These are phyloP conservation scores for Heliamphora pulchella DNA, from an alignment of 179 eudicot species.

Conservation along the genomic window DNA sequence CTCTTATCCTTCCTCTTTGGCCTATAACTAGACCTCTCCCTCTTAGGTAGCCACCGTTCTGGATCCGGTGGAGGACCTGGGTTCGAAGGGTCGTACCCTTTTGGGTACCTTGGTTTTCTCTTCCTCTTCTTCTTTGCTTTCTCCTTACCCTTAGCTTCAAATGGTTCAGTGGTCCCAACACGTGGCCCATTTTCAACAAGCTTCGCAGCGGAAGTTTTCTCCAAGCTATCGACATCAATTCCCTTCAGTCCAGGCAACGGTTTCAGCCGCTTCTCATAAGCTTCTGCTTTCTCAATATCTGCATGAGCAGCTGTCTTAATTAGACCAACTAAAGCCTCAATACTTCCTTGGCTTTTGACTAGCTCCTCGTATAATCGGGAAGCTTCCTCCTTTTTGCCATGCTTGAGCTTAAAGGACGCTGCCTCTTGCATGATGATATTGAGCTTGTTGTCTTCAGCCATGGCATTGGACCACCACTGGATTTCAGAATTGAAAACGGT, in stretches of 20 bases:
- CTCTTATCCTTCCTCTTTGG: constrained; percentile 39
- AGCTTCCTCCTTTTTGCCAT: constrained; percentile 68
- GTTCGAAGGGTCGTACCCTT: constrained; percentile 80
- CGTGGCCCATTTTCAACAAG: constrained; percentile 36
- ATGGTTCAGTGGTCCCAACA: constrained; percentile 28
- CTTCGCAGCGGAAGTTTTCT: constrained; percentile 83
- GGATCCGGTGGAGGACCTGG: constrained; percentile 32
- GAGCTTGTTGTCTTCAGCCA: constrained; percentile 73
- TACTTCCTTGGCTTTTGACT: constrained; percentile 53
- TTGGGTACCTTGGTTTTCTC: constrained; percentile 90
- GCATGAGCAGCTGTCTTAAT: constrained; percentile 68
- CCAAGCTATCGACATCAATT: constrained; percentile 61
- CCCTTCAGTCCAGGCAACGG: constrained; percentile 61
- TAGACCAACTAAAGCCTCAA: constrained; percentile 74
- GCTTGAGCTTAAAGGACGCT: constrained; percentile 73
- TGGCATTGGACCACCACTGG: constrained; percentile 70
- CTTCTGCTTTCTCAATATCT: constrained; percentile 78
- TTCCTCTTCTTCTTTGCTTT: constrained; percentile 80
- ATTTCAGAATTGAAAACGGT: constrained; percentile 65
- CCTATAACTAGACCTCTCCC: constrained; percentile 12
- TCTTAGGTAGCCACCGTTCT: constrained; percentile 13
- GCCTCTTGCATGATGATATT: constrained; percentile 70
- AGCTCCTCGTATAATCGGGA: constrained; percentile 62
- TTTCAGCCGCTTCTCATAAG: constrained; percentile 74
- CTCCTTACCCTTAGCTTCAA: constrained; percentile 61